Base-by-base conservation (phyloP, 1,284 basidiomycete species). In the Cryptococcus hybrid region DNA sequence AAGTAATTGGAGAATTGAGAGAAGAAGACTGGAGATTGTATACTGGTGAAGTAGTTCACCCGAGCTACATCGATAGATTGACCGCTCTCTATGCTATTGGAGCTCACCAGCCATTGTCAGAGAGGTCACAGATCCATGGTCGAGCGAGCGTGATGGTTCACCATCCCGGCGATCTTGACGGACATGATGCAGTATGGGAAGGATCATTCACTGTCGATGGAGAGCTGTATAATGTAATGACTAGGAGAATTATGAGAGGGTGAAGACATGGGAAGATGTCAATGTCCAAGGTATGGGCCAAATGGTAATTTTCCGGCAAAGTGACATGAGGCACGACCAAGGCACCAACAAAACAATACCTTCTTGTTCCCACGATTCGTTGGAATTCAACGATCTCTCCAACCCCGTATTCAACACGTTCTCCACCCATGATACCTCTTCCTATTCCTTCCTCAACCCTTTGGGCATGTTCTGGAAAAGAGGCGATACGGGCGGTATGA, bases 171-270 rank as follows among this genome's bases (percentile, higher is more conserved):
- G 82, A 86, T 65, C 73, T 78, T 35, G 74, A 73, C 11, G 67
- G 52, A 81, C 81, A 57, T 61, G 80, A 36, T 68, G 86, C 87
- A 2, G 72, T 83, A 2, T 90, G 86, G 70, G 88, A 92, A 70
- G 90, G 90, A 55, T 84, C 86, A 7, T 92, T 92, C 78, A 82
- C 83, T 7, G 81, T 84, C 13, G 75, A 84, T 48, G 89, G 89
- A 15, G 80, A 85, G 56, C 80, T 83, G n/a, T 85, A 89, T 76
- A 87, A 90, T 69, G 80, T 92, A 62, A 81, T 87, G 74, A 88
- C 87, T 11, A 83, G 82, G 85, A 86, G 34, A 86, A 86, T 66
- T 92, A 91, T 76, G 66, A 86, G 42, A 82, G 84, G 47, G 81
- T 71, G 34, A 82, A 67, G 55, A 70, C 70, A 9, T 30, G 82